Conservation (phyloP, 805 yeast species). For the Priceomyces castillae region DNA sequence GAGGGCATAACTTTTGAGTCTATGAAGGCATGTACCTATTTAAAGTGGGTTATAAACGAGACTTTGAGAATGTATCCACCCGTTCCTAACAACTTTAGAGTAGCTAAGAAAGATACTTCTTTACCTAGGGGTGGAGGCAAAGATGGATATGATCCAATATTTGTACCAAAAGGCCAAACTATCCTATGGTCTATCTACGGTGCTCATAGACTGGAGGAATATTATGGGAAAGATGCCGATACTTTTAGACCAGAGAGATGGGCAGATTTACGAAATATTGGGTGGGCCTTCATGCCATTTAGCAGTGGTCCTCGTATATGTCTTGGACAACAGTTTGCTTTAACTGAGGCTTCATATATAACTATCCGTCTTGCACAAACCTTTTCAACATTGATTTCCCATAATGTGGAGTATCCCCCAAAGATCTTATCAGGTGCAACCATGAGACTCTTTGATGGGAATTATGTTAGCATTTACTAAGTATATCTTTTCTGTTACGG, state of each 20-base stretch:
- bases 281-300: constrained; percentile 37
- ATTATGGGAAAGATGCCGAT: constrained; percentile 29
- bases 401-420: constrained; percentile 23
- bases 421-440: constrained; percentile 28
- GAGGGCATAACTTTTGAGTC: constrained; percentile 45
- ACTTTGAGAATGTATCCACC: constrained; percentile 49
- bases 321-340: constrained; percentile 40
- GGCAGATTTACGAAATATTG: constrained; percentile 24
- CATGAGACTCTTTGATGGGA: constrained; percentile 23
- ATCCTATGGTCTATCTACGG: constrained; percentile 40
- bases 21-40: constrained; percentile 45
- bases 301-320: constrained; percentile 39
- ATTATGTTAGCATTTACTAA: constrained; percentile 1
- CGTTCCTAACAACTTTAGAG: constrained; percentile 49
- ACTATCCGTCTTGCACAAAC: constrained; percentile 26
- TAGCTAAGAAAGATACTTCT: constrained; percentile 44
- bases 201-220: constrained; percentile 38
- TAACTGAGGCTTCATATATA: constrained; percentile 34
- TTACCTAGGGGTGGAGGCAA: constrained; percentile 51
- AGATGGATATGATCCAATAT: constrained; percentile 37
- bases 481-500: too few species aligned
- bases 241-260: constrained; percentile 34
- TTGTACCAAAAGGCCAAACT: constrained; percentile 43
- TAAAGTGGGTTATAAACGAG: constrained; percentile 48
- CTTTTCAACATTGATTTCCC: constrained; percentile 22